A percentile compares a stretch with the other conserved stretches of the same genome.
Evolutionary conservation across 805 yeast species (phyloP).

Genomic region (Teunomyces kruisii): DNA sequence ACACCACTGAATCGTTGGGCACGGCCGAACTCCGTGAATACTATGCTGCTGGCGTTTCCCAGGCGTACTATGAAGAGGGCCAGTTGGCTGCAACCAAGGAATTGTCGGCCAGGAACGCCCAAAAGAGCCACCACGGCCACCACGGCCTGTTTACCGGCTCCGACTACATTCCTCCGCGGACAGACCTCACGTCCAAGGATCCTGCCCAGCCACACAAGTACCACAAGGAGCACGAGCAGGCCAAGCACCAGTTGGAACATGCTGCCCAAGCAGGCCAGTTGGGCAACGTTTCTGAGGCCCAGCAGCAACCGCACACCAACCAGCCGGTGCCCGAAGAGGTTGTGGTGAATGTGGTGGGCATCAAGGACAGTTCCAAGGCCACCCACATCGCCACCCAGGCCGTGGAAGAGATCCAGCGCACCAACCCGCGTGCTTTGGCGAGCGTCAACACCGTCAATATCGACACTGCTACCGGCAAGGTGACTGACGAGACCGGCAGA

Average conservation of each 20-base stretch:
- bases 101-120: no score
- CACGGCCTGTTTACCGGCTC: neutral
- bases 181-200: constrained; percentile 2
- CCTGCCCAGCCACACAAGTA: constrained; percentile 6
- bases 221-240: constrained; percentile 7
- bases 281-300: constrained; percentile 2
- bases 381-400: constrained; percentile 26
- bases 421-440: constrained; percentile 19
- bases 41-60: constrained; percentile 16
- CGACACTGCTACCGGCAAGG: constrained; percentile 29
- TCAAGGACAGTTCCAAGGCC: constrained; percentile 23
- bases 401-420: constrained; percentile 20
- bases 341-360: constrained; percentile 32
- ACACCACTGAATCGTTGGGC: no score
- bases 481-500: constrained; percentile 9
- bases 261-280: constrained; percentile 6
- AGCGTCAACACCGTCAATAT: constrained; percentile 25
- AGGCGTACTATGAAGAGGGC: constrained; percentile 19
- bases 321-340: constrained; percentile 13
- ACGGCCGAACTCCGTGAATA: constrained; percentile 1
- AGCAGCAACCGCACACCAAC: no score
- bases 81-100: constrained; percentile 7
- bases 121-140: neutral
- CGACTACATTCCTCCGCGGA: constrained; percentile 2
- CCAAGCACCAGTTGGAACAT: constrained; percentile 2